phyloP scores from a whole-genome alignment of 305 asterid genomes.

The Fraxinus paxiana region DNA sequence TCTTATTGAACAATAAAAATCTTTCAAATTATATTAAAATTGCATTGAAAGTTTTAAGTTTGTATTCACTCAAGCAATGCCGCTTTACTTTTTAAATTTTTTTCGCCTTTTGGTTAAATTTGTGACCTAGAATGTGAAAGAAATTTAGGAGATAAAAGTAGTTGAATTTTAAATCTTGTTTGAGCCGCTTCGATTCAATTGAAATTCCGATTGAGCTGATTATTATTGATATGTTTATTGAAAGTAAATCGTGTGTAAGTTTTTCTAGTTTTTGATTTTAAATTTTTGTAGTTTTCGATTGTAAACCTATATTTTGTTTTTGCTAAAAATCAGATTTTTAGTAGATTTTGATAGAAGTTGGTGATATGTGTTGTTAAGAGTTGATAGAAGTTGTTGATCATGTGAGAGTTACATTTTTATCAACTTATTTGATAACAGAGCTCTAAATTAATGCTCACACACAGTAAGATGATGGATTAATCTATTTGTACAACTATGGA shows the following conservation, averaged over 20 bases:
- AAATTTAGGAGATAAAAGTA: neutral
- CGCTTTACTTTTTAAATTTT: neutral
- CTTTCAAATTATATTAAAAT: neutral
- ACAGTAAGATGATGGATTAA: neutral
- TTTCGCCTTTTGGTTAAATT: neutral
- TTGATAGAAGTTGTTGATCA: neutral
- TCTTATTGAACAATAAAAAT: neutral
- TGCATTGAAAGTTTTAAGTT: neutral
- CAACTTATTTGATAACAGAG: neutral
- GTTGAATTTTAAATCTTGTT: neutral
- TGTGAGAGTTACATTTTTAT: neutral
- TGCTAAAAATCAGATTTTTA: too few species aligned
- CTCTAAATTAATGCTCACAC: neutral
- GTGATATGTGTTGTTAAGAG: neutral
- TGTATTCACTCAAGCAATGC: constrained; percentile 2
- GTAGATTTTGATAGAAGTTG: neutral
- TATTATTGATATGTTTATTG: neutral
- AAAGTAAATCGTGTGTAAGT: neutral
- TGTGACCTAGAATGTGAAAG: neutral
- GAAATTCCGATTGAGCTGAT: constrained; percentile 27
- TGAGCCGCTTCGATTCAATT: constrained; percentile 28
- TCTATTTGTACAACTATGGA: too few species aligned
- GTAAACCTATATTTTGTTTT: neutral
- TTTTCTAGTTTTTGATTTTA: neutral
- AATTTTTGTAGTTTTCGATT: neutral